Base-by-base conservation (phyloP, 257 asterid species). In the Solanum raphanifolium region DNA sequence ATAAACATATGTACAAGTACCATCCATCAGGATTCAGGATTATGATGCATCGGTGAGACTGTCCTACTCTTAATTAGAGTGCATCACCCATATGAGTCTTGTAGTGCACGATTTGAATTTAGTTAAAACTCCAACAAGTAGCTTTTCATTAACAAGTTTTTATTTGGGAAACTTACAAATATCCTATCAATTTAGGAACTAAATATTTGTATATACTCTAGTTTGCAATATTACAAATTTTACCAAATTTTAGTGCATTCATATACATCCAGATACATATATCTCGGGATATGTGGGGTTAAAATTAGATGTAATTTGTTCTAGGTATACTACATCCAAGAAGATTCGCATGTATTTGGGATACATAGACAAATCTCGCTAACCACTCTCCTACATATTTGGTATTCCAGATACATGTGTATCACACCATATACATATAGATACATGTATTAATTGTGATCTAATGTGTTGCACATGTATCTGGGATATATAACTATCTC, bases 81-180 rank as follows among this genome's bases (percentile, higher is more conserved):
- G 1, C 8, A 0, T 16, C 0, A 15, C 0, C 0, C 15, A 43
- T 43, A 43, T 43, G 52, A 43, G 5, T 43, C 0, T 2, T 52
- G 0, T 52, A 16, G 20, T 46, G 6, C 2, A 15, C 7, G 1
- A 5, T 52, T 15, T 52, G 60, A 52, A 52, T 52, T 52, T 52
- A 52, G 60, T 6, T 52, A 8, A 4, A 52, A 52, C 23, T 52
- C 23, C 8, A 52, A 52, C 16, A 52, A 55, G n/a, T 55, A 18
- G 65, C 10, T 55, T 55, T 4, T 55, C n/a, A 55, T 6, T 48
- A 48, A 48, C 21, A 18, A 55, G n/a, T 18, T 52, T 52, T 52
- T 18, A 52, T 52, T 46, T 46, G n/a, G 62, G 62, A 18, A 55
- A 55, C 4, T 55, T 20, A 18, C n/a, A 18, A 1, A 55, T 18